Percentiles rank a stretch among this genome's conserved stretches.
Conservation (phyloP, 2,329 filamentous ascomycete genomes). For the Trichoderma simmonsii region DNA sequence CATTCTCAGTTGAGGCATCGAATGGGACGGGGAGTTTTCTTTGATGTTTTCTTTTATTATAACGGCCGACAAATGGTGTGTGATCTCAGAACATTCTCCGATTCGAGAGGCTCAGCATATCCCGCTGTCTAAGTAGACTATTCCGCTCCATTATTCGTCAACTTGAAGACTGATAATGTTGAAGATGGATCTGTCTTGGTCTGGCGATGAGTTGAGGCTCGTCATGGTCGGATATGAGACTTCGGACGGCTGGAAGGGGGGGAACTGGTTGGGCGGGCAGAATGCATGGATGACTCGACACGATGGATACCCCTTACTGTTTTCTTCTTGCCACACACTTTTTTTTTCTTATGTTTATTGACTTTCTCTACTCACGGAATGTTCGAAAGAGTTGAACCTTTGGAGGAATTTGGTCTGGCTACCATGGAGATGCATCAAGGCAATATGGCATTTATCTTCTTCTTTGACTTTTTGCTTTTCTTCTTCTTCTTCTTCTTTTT, state of each 20-base stretch:
- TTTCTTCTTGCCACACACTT: slow-evolving; percentile 27
- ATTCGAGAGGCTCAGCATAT: neutral
- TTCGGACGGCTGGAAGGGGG: slow-evolving; percentile 20
- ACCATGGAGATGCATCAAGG: slow-evolving; percentile 19
- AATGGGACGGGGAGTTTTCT: slow-evolving; percentile 18
- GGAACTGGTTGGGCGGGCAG: slow-evolving; percentile 37
- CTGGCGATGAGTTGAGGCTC: slow-evolving; percentile 38
- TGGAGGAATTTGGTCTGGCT: slow-evolving; percentile 25
- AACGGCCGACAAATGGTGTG: slow-evolving; percentile 18
- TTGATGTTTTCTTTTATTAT: slow-evolving; percentile 10
- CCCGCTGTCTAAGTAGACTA: neutral
- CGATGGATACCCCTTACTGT: slow-evolving; percentile 43
- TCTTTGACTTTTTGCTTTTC: neutral
- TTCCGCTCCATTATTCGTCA: neutral
- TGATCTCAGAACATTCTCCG: neutral
- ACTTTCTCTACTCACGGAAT: slow-evolving; percentile 18
- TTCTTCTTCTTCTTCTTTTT: neutral
- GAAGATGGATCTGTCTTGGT: slow-evolving; percentile 23
- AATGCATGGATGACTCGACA: slow-evolving; percentile 45
- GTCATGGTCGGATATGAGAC: slow-evolving; percentile 23
- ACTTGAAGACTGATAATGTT: slow-evolving; percentile 1
- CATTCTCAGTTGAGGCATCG: slow-evolving; percentile 11
- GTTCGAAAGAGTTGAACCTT: slow-evolving; percentile 6
- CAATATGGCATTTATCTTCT: slow-evolving; percentile 2
- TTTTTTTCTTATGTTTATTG: slow-evolving; percentile 24